Conservation (phyloP, 164 flowering plant genomes). For the Paratinospora sagittata region DNA sequence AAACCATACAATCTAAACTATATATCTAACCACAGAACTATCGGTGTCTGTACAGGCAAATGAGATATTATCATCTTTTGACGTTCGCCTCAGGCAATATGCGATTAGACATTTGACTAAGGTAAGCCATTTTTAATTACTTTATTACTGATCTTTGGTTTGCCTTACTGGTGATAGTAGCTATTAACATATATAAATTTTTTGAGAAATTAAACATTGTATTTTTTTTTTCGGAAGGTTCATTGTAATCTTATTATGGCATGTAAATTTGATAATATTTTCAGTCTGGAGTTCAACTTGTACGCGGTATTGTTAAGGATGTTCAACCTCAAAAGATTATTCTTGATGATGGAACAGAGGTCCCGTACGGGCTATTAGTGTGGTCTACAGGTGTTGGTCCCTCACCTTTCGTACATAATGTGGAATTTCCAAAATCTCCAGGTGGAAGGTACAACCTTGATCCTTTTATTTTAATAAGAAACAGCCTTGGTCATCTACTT, state of each 20-base stretch:
- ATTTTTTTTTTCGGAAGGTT: background rate
- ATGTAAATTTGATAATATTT: background rate
- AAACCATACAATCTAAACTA: background rate
- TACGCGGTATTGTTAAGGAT: conserved; percentile 88
- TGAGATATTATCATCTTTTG: conserved; percentile 94
- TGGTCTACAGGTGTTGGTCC: conserved; percentile 99
- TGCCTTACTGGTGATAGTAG: background rate
- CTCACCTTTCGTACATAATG: conserved; percentile 52
- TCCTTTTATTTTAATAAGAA: background rate
- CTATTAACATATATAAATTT: background rate
- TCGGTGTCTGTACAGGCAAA: conserved; percentile 65
- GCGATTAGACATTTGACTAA: conserved; percentile 79
- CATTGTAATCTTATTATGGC: background rate
- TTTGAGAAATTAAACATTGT: background rate
- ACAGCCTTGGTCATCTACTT: too few species aligned
- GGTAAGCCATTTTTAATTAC: conserved; percentile 37
- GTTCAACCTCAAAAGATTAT: conserved; percentile 67
- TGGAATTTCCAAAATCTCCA: conserved; percentile 68
- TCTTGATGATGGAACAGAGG: conserved; percentile 85
- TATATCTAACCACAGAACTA: background rate
- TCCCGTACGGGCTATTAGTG: conserved; percentile 89
- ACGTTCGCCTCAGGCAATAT: conserved; percentile 85
- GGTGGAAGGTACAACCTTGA: conserved; percentile 68
- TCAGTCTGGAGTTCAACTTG: conserved; percentile 97
- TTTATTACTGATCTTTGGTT: background rate